A percentile compares a stretch with the other conserved stretches of the same genome.
Evolutionary conservation across 805 yeast species (phyloP).

Genomic region (Candida gorgasii): DNA sequence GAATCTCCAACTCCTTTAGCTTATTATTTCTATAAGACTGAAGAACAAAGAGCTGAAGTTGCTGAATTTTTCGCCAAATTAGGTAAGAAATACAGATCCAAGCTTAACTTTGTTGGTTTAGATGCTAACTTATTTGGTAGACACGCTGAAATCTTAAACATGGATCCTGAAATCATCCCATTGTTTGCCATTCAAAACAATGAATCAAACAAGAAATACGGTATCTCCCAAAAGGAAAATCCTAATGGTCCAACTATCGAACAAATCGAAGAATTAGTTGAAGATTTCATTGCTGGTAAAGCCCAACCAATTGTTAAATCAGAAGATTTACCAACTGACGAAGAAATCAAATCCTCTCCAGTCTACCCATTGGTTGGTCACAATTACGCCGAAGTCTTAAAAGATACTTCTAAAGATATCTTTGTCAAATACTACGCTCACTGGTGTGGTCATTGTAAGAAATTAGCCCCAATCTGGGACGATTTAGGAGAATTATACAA

Average conservation of each 20-base stretch:
- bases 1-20: constrained; percentile 74
- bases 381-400: constrained; percentile 71
- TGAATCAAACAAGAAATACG: constrained; percentile 69
- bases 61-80: constrained; percentile 54
- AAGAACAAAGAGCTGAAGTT: constrained; percentile 63
- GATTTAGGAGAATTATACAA: constrained; percentile 74
- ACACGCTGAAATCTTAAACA: constrained; percentile 84
- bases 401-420: constrained; percentile 61
- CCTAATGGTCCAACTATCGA: constrained; percentile 45
- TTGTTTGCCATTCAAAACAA: constrained; percentile 85
- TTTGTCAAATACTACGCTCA: constrained; percentile 93
- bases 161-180: constrained; percentile 80
- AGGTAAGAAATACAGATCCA: constrained; percentile 77
- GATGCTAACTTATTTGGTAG: constrained; percentile 78
- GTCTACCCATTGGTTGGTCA: constrained; percentile 80
- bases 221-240: constrained; percentile 60
- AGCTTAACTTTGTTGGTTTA: constrained; percentile 83
- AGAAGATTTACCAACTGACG: constrained; percentile 81
- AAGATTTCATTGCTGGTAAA: constrained; percentile 61
- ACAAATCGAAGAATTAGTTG: constrained; percentile 62
- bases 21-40: constrained; percentile 77
- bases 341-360: constrained; percentile 57
- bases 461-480: constrained; percentile 83
- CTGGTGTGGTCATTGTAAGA: constrained; percentile 98
- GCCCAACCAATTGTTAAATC: constrained; percentile 76